Base-by-base conservation (phyloP, 176 grass and related monocot genomes). In the Carex pumila region DNA sequence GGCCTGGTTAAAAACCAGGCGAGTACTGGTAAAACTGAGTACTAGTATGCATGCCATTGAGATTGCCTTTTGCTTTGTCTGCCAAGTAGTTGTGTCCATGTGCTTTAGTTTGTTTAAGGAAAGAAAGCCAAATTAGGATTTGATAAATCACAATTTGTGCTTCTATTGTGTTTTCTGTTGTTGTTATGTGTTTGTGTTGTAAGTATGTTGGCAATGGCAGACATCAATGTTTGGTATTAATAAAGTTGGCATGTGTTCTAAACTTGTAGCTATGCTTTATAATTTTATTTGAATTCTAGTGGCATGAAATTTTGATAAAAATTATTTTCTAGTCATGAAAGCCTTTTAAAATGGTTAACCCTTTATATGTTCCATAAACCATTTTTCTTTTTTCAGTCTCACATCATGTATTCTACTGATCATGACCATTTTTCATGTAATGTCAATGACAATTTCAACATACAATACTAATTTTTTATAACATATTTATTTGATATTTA, bases 21-120 rank as follows among this genome's bases (percentile, higher is more conserved):
- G 25, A 92, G 90, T 83, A 94, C 34, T 18, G 25, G 92, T 54
- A 90, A 92, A 45, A 87, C 90, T 90, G 91, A 94, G 30, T 68
- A 92, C 43, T 94, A 94, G 94, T 88, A 86, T n/a, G 94, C 87
- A 87, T n/a, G 93, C 88, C 3, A 86, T 93, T 82, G 94, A 97
- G 12, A 37, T 68, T 1, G 13, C 32, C 1, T 39, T 32, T 68
- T 36, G 5, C 32, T 3, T 3, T 18, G 65, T 68, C 65, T 68
- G 65, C 32, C 4, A 2, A 2, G 3, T 32, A 65, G 4, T 32
- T 65, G 63, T 32, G 63, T 65, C 10, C 0, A 32, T 29, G 25
- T 22, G 60, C 25, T 70, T 10, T 39, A 41, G 2, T 70, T 15
- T 29, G 1, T 17, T 49, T 19, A 49, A 8, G 1, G 3, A 19